A percentile compares a stretch with the other conserved stretches of the same genome.
Evolutionary conservation across 2,329 filamentous ascomycete genomes (phyloP).

Genomic region (Pseudocercospora macadamiae): DNA sequence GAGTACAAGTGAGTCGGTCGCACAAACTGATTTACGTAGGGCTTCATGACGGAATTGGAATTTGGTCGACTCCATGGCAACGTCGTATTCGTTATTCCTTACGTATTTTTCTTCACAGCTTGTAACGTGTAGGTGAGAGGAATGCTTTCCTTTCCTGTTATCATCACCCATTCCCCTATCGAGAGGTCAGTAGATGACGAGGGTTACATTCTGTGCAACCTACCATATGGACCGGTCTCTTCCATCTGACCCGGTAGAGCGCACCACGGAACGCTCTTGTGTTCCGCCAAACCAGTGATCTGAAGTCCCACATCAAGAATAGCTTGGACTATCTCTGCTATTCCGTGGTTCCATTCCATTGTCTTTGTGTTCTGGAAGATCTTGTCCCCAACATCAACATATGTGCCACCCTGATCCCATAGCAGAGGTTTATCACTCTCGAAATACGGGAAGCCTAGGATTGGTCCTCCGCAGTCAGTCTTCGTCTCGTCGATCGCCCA

Average conservation of each 20-base stretch:
- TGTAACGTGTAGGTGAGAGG: conserved; percentile 13
- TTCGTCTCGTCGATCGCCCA: conserved; percentile 21
- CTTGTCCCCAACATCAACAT: conserved; percentile 18
- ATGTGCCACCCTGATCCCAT: conserved; percentile 16
- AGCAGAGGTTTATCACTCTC: conserved; percentile 20
- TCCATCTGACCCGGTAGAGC: conserved; percentile 27
- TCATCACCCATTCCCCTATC: conserved; percentile 9
- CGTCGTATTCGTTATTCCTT: too few relatives aligned
- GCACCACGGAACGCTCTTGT: conserved; percentile 26
- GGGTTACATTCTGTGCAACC: not conserved
- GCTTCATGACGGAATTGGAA: not conserved
- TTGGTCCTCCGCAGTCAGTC: conserved; percentile 1
- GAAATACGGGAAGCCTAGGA: conserved; percentile 26
- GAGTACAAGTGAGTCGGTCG: not conserved
- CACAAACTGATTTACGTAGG: too few relatives aligned
- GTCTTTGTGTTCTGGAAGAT: conserved; percentile 17
- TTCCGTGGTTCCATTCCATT: conserved; percentile 29
- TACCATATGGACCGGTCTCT: conserved; percentile 8
- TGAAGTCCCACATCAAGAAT: conserved; percentile 25
- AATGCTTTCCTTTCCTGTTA: conserved; percentile 3
- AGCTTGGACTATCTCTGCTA: conserved; percentile 27
- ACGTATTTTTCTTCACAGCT: conserved; percentile 6
- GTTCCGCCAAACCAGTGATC: conserved; percentile 25
- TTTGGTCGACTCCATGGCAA: too few relatives aligned
- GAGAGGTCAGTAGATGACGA: not conserved